A percentile compares a stretch with the other conserved stretches of the same genome.
phyloP scores from a whole-genome alignment of 805 yeast genomes.

The Barnettozyma salicaria region DNA sequence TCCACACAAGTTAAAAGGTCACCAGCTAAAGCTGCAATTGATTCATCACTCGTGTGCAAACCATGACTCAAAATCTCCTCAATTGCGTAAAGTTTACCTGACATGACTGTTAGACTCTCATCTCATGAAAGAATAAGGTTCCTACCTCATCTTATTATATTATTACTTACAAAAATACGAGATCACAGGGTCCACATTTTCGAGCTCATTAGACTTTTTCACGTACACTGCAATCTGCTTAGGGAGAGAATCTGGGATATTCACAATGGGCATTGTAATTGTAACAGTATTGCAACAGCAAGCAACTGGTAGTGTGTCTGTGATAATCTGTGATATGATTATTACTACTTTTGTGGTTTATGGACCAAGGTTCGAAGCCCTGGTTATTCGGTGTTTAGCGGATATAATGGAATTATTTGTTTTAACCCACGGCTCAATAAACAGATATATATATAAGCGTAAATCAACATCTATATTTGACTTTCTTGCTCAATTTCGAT shows the following conservation, averaged over 20 bases:
- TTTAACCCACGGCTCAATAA: too few relatives aligned
- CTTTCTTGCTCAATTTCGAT: background rate
- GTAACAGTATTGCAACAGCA: too few relatives aligned
- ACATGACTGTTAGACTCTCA: constrained; percentile 1
- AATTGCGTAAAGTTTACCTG: constrained; percentile 51
- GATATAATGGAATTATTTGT: too few relatives aligned
- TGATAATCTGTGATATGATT: too few relatives aligned
- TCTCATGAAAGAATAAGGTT: background rate
- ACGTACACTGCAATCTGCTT: constrained; percentile 34
- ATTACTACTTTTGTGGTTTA: too few relatives aligned
- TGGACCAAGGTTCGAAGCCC: too few relatives aligned
- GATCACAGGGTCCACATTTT: constrained; percentile 53
- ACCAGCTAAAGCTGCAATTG: constrained; percentile 54
- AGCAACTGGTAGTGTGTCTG: too few relatives aligned
- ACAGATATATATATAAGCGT: too few relatives aligned
- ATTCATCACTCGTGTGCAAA: constrained; percentile 51
- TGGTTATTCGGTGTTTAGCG: too few relatives aligned
- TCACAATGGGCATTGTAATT: constrained; percentile 3
- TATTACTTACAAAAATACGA: constrained; percentile 64
- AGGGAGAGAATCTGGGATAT: constrained; percentile 23
- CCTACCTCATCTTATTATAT: too few relatives aligned
- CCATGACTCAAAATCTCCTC: constrained; percentile 60
- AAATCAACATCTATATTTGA: too few relatives aligned
- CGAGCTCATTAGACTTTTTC: constrained; percentile 53
- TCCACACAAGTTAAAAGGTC: constrained; percentile 69